These are phyloP conservation scores for Leccinum arenicola DNA, from an alignment of 768 basidiomycete species.

Conservation along the genomic window DNA sequence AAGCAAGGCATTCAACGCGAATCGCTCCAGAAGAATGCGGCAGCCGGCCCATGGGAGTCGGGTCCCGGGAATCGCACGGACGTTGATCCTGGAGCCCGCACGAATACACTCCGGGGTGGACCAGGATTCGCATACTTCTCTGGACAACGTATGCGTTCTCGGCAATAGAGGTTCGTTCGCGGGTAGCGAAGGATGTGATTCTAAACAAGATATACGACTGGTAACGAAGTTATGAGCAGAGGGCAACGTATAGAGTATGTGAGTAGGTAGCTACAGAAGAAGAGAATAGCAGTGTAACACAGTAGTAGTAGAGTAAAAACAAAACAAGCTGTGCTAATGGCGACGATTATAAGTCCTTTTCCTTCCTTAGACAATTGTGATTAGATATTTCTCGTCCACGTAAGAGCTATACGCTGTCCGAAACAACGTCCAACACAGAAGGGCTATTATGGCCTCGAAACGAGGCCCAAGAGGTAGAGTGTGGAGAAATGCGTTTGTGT, in stretches of 20 bases:
- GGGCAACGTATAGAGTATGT: conserved; percentile 3
- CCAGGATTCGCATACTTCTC: conserved; percentile 1
- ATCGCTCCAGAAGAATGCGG: background rate
- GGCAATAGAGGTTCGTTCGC: background rate
- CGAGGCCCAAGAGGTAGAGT: conserved; percentile 3
- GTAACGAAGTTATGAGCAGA: conserved; percentile 7
- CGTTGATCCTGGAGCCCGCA: conserved; percentile 1
- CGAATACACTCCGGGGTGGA: background rate
- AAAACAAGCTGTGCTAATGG: conserved; percentile 6
- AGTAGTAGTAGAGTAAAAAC: background rate
- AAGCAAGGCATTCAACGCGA: conserved; percentile 6
- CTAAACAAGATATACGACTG: background rate
- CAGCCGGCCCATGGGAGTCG: background rate
- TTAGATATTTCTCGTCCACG: conserved; percentile 14
- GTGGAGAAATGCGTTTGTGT: background rate
- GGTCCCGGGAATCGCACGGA: conserved; percentile 1
- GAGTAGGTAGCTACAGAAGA: conserved; percentile 18
- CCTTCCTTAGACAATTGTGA: conserved; percentile 18
- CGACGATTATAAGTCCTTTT: conserved; percentile 14
- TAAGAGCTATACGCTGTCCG: conserved; percentile 4
- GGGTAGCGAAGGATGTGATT: background rate
- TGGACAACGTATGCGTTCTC: background rate
- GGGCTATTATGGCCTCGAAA: conserved; percentile 8
- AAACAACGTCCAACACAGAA: background rate
- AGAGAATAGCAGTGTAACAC: conserved; percentile 2